Evolutionary conservation across 2,329 filamentous ascomycete species (phyloP).

Genomic region (Pochonia chlamydosporia): DNA sequence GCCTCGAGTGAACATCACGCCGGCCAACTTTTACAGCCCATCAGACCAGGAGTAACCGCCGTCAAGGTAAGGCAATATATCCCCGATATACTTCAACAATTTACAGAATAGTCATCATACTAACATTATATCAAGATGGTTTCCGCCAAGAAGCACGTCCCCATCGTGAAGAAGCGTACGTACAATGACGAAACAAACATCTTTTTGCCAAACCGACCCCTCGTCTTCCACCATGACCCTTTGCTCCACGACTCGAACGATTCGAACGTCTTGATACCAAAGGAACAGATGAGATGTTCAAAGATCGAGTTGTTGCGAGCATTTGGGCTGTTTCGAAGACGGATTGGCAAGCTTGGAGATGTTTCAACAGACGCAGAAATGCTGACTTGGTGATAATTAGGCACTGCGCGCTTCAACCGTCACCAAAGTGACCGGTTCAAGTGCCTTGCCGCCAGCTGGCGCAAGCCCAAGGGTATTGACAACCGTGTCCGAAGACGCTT

Average conservation of each 20-base stretch:
- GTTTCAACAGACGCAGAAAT: slow-evolving; percentile 9
- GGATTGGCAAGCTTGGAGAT: not conserved
- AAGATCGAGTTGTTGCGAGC: too few relatives aligned
- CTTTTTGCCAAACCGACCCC: slow-evolving; percentile 9
- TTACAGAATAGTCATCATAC: slow-evolving; percentile 13
- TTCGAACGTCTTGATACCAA: slow-evolving; percentile 1
- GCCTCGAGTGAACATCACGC: slow-evolving; percentile 27
- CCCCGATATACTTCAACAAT: not conserved
- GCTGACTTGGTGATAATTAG: slow-evolving; percentile 47
- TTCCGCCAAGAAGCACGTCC: slow-evolving; percentile 97
- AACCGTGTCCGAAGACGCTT: slow-evolving; percentile 96
- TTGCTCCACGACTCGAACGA: slow-evolving; percentile 3
- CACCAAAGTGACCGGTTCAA: slow-evolving; percentile 98
- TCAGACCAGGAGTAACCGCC: slow-evolving; percentile 30
- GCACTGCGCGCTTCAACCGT: slow-evolving; percentile 90
- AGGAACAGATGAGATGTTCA: not conserved
- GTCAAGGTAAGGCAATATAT: slow-evolving; percentile 30
- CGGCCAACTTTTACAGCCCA: slow-evolving; percentile 28
- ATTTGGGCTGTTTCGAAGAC: not conserved
- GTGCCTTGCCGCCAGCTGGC: slow-evolving; percentile 85
- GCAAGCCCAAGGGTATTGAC: slow-evolving; percentile 99
- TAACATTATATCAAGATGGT: slow-evolving; percentile 66
- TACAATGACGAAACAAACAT: slow-evolving; percentile 29
- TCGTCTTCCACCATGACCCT: slow-evolving; percentile 4
- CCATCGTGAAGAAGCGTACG: slow-evolving; percentile 99